Percentiles rank a stretch among this genome's conserved stretches.
Conservation (phyloP, 2,329 filamentous ascomycete species). For the Colletotrichum coccodes region DNA sequence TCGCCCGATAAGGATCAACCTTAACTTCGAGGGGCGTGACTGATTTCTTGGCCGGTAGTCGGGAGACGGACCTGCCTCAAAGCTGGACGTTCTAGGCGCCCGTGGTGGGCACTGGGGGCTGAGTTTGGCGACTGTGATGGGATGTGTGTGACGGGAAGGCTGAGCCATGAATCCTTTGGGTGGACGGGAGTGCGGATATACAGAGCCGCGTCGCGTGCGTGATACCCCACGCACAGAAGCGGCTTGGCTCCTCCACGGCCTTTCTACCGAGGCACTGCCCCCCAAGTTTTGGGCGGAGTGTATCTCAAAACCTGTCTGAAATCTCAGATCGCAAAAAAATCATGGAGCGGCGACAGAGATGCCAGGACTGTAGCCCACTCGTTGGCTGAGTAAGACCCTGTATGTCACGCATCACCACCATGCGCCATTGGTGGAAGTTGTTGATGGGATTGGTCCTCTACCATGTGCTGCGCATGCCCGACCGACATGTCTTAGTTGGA, state of each 20-base stretch:
- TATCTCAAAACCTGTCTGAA: constrained; percentile 7
- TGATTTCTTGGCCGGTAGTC: neutral
- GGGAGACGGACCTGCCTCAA: neutral
- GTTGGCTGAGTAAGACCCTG: constrained; percentile 11
- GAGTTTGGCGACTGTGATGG: constrained; percentile 27
- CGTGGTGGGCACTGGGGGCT: constrained; percentile 22
- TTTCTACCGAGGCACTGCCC: constrained; percentile 16
- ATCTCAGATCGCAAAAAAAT: neutral
- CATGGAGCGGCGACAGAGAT: neutral
- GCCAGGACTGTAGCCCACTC: neutral
- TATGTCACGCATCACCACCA: neutral
- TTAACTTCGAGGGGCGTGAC: neutral
- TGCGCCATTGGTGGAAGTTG: constrained; percentile 28
- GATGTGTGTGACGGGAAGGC: constrained; percentile 32
- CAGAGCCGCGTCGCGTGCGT: constrained; percentile 33
- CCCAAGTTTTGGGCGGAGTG: constrained; percentile 19
- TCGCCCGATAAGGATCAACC: neutral
- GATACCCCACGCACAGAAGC: constrained; percentile 25
- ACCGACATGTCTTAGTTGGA: constrained; percentile 20
- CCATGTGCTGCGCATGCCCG: constrained; percentile 22
- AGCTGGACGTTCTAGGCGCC: constrained; percentile 18
- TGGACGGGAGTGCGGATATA: constrained; percentile 31
- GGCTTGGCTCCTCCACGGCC: constrained; percentile 8
- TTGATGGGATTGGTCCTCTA: neutral
- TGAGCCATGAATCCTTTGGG: constrained; percentile 17